A percentile compares a stretch with the other conserved stretches of the same genome.
These are phyloP conservation scores for Coprinopsis sp. DNA, from an alignment of 768 basidiomycete genomes.

Conservation along the genomic window DNA sequence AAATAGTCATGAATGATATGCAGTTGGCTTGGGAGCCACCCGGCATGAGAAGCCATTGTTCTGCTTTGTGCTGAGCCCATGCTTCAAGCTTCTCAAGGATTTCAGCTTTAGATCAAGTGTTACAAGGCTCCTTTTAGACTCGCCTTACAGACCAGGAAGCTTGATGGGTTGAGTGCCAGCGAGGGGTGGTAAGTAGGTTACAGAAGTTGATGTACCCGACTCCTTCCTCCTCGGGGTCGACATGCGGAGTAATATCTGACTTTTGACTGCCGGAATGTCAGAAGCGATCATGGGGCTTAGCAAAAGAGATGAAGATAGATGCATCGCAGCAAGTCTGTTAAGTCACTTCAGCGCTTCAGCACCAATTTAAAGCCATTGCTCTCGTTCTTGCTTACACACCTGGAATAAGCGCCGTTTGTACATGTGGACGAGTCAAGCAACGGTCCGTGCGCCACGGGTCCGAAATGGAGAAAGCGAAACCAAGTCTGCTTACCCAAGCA, in stretches of 20 bases:
- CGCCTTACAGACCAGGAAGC: too few relatives aligned
- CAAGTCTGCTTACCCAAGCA: conserved; percentile 38
- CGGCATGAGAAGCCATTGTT: neutral
- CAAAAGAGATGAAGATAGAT: too few relatives aligned
- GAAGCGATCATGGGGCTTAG: too few relatives aligned
- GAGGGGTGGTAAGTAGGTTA: too few relatives aligned
- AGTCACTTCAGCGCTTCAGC: too few relatives aligned
- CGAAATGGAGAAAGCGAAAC: conserved; percentile 12
- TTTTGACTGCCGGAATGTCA: too few relatives aligned
- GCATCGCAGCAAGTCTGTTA: too few relatives aligned
- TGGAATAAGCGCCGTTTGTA: too few relatives aligned
- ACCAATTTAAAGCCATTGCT: too few relatives aligned
- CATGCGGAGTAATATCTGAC: conserved; percentile 1
- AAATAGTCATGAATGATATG: neutral
- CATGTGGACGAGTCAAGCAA: neutral
- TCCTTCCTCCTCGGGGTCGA: conserved; percentile 8
- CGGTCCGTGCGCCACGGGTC: conserved; percentile 39
- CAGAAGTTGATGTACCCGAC: too few relatives aligned
- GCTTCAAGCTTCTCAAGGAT: neutral
- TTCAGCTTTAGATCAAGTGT: neutral
- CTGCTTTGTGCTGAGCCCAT: neutral
- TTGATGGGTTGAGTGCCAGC: too few relatives aligned
- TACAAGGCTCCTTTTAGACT: too few relatives aligned
- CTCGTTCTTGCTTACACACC: neutral
- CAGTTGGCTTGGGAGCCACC: neutral